phyloP scores from a whole-genome alignment of 2,329 filamentous ascomycete species.

The Paraphoma sp. region DNA sequence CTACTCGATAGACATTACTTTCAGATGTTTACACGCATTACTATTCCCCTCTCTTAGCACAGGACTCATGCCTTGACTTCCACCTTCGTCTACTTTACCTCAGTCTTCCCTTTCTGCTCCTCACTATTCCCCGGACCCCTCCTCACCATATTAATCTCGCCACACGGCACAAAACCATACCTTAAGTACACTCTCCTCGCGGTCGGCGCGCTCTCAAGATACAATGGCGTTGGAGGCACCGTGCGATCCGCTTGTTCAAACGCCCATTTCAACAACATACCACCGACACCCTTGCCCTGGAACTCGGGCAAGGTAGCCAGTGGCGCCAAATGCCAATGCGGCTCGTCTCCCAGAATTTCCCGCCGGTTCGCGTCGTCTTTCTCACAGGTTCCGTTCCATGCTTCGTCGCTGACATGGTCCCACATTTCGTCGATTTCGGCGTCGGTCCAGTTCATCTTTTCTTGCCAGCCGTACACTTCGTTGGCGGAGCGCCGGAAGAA shows the following conservation, averaged over 20 bases:
- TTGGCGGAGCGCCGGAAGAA: conserved; percentile 26
- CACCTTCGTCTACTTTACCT: neutral
- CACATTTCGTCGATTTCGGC: conserved; percentile 36
- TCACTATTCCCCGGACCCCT: conserved; percentile 21
- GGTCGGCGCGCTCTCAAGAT: conserved; percentile 33
- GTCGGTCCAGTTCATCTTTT: conserved; percentile 27
- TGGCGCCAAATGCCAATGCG: conserved; percentile 42
- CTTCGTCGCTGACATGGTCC: conserved; percentile 16
- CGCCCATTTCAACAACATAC: conserved; percentile 36
- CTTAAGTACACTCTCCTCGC: conserved; percentile 39
- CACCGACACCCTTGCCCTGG: conserved; percentile 38
- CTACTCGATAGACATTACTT: too few species aligned
- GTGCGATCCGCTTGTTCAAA: conserved; percentile 38
- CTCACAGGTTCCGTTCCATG: conserved; percentile 27
- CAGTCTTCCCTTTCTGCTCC: neutral
- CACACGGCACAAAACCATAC: conserved; percentile 33
- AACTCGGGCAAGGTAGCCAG: conserved; percentile 38
- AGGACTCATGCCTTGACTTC: neutral
- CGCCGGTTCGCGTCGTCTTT: conserved; percentile 25
- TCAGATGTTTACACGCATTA: too few species aligned
- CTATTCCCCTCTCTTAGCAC: too few species aligned
- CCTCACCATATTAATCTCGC: conserved; percentile 24
- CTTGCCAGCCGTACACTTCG: conserved; percentile 27
- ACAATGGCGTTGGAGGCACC: conserved; percentile 31
- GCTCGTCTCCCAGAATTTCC: conserved; percentile 22